Evolutionary conservation across 73 alveolate genomes (phyloP).

Genomic region (Urostyla sp.): DNA sequence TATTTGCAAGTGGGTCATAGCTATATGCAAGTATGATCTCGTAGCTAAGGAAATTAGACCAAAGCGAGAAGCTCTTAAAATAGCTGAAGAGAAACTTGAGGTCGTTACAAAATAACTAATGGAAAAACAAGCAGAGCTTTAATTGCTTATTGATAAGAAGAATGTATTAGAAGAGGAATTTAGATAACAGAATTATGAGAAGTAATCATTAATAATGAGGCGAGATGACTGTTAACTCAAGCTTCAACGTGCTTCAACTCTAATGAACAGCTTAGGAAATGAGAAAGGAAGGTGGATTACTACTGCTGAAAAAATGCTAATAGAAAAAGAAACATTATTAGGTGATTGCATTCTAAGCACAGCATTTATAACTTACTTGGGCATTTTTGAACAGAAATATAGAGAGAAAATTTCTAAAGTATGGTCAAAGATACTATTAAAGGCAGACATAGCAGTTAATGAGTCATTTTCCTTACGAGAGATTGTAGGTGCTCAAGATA

Average conservation of each 20-base stretch:
- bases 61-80: conserved; percentile 89
- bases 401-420: conserved; percentile 81
- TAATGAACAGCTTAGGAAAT: conserved; percentile 88
- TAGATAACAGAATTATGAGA: conserved; percentile 87
- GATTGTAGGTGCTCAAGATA: conserved; percentile 85
- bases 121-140: conserved; percentile 86
- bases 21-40: conserved; percentile 79
- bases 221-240: conserved; percentile 87
- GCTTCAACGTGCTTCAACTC: conserved; percentile 87
- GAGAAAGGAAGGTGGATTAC: conserved; percentile 93
- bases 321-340: conserved; percentile 85
- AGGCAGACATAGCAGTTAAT: conserved; percentile 76
- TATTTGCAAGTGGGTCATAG: conserved; percentile 85
- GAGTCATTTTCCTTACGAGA: conserved; percentile 82
- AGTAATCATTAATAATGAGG: conserved; percentile 81
- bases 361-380: conserved; percentile 91
- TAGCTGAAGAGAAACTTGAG: conserved; percentile 84
- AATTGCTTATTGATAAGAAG: conserved; percentile 88
- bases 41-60: conserved; percentile 94
- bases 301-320: conserved; percentile 78
- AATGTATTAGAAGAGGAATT: conserved; percentile 88
- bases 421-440: conserved; percentile 85
- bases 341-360: conserved; percentile 95
- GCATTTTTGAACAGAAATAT: conserved; percentile 90
- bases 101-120: conserved; percentile 80